Conservation (phyloP, 805 yeast genomes). For the Tetrapisispora pingtungensis region DNA sequence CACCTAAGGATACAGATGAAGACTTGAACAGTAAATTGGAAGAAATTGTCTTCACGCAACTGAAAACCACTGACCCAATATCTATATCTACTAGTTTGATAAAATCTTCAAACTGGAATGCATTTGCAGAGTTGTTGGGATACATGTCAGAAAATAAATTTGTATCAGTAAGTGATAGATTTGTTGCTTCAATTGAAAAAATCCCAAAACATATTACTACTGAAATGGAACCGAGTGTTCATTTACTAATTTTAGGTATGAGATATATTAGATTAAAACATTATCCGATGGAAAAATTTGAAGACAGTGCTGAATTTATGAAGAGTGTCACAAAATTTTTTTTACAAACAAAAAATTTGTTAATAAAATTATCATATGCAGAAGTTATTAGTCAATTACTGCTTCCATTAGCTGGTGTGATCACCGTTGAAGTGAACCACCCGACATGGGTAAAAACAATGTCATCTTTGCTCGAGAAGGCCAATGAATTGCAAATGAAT, state of each 20-base stretch:
- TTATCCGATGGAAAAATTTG: constrained; percentile 82
- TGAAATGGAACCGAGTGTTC: constrained; percentile 52
- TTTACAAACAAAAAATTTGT: constrained; percentile 49
- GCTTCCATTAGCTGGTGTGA: constrained; percentile 70
- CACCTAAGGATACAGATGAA: constrained; percentile 64
- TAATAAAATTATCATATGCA: constrained; percentile 67
- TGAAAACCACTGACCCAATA: constrained; percentile 77
- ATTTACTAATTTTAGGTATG: constrained; percentile 84
- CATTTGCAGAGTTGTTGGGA: constrained; percentile 81
- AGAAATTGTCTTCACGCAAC: constrained; percentile 85
- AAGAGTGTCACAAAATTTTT: constrained; percentile 82
- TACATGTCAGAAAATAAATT: constrained; percentile 81
- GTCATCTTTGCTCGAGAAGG: constrained; percentile 45
- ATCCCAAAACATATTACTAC: constrained; percentile 45
- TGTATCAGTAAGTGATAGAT: constrained; percentile 81
- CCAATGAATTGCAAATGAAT: constrained; percentile 35
- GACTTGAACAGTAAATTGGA: constrained; percentile 77
- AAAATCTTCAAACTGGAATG: constrained; percentile 86
- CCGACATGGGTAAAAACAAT: constrained; percentile 91
- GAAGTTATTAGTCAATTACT: constrained; percentile 70
- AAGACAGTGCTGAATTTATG: constrained; percentile 86
- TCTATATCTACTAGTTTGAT: constrained; percentile 57
- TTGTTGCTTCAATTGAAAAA: constrained; percentile 85
- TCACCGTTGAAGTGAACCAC: constrained; percentile 92
- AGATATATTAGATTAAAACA: constrained; percentile 66